Percentiles rank a stretch among this genome's conserved stretches.
These are phyloP conservation scores for Guyanaporus albipodus DNA, from an alignment of 768 basidiomycete genomes.

Conservation along the genomic window DNA sequence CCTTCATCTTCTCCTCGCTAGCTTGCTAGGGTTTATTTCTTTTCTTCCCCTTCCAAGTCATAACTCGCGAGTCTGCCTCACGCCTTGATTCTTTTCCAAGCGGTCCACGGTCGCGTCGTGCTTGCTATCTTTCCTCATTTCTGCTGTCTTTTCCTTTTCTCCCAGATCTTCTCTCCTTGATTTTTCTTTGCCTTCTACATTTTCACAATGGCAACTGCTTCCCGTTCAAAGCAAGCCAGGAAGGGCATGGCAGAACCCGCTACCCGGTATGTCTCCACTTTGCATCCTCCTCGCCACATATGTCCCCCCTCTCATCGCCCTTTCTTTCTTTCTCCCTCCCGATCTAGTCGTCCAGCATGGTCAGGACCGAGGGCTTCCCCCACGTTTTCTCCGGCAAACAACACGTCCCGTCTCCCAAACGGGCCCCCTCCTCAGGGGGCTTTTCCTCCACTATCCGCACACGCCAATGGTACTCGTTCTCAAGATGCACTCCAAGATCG, in stretches of 20 bases:
- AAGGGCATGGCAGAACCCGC: conserved; percentile 57
- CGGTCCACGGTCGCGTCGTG: conserved; percentile 31
- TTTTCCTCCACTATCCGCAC: conserved; percentile 42
- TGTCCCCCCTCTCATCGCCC: conserved; percentile 9
- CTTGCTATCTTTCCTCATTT: conserved; percentile 36
- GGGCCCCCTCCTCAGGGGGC: conserved; percentile 36
- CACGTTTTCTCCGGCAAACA: conserved; percentile 55
- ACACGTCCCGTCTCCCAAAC: conserved; percentile 40
- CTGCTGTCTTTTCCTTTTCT: conserved; percentile 28
- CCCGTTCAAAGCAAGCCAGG: conserved; percentile 59
- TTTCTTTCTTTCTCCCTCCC: conserved; percentile 5
- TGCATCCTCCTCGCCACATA: conserved; percentile 11
- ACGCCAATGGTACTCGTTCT: conserved; percentile 46
- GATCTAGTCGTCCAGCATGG: conserved; percentile 54
- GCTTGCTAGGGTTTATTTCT: conserved; percentile 24
- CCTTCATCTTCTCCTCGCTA: conserved; percentile 20
- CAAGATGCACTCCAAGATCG: conserved; percentile 53
- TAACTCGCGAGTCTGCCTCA: conserved; percentile 17
- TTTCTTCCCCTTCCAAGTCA: conserved; percentile 18
- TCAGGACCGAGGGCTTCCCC: conserved; percentile 64
- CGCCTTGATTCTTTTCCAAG: conserved; percentile 19
- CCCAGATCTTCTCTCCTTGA: conserved; percentile 27
- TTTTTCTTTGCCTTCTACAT: conserved; percentile 22
- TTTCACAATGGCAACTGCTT: conserved; percentile 55
- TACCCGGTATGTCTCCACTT: conserved; percentile 42